Base-by-base conservation (phyloP, 352 stramenopile species). In the Globisporangium cystogenes region DNA sequence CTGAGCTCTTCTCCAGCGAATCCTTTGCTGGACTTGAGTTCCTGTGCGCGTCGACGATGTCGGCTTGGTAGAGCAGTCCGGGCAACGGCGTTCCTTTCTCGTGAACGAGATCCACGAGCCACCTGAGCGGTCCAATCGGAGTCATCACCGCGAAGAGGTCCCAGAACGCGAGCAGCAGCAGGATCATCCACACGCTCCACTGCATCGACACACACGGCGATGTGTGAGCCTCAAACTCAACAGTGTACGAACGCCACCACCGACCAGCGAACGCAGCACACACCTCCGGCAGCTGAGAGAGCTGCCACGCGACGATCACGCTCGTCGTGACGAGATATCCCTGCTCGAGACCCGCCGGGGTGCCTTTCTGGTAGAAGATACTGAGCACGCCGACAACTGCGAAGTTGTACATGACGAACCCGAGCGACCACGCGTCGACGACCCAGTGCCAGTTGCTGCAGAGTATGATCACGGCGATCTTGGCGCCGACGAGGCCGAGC, bases 91-190 rank as follows among this genome's bases (percentile, higher is more conserved):
- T 86, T 1, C 81, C 78, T 40, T 90, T 84, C 49, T 96, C 78
- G 44, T 97, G 89, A 35, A 98, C 93, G 21, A 98, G 68, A 51
- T 98, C 81, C 8, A 93, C 90, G 2, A 99, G 72, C 18, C 86
- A 93, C 27, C 95, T 95, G 18, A 99, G 73, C 18, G 97, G 96
- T 12, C 96, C 96, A 54, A 96, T 91, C 0, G 97, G 96, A 10
- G 95, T 96, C 20, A 99, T 70, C 3, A 99, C 97, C 4, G 97
- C 97, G 61, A 96, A 98, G 7, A 99, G 71, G 70, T 99, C 97
- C 75, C 98, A 99, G 37, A 99, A 86, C 1, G 87, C 96, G 41
- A 99, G 69, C 36, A 98, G 88, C 12, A 98, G 64, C n/a, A 96
- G 62, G 4, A 96, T 67, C 56, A 88, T 89, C 87, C 87, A 96